These are phyloP conservation scores for Mycogone perniciosa DNA, from an alignment of 2,329 filamentous ascomycete species.

Conservation along the genomic window DNA sequence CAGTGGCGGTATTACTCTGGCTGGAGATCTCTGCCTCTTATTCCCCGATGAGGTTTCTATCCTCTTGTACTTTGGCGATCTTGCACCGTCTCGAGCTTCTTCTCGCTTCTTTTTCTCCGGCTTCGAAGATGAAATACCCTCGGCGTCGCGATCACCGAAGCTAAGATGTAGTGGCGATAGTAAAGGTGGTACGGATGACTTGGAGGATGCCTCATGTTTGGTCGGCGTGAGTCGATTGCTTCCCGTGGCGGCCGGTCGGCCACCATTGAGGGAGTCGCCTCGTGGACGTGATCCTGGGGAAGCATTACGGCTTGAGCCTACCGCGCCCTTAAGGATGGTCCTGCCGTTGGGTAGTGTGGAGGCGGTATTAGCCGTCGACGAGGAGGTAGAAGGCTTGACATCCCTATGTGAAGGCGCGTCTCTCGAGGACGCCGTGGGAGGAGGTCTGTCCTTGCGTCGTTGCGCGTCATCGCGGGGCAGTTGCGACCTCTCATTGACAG, in stretches of 20 bases:
- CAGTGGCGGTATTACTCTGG: conserved; percentile 39
- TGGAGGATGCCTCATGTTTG: conserved; percentile 33
- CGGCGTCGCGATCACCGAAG: conserved; percentile 32
- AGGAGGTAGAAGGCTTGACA: conserved; percentile 11
- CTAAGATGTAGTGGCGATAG: conserved; percentile 47
- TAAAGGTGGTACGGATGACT: conserved; percentile 42
- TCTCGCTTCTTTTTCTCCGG: conserved; percentile 29
- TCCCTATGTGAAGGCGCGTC: conserved; percentile 26
- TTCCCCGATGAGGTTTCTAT: conserved; percentile 19
- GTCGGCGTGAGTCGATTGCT: conserved; percentile 32
- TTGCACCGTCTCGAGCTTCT: conserved; percentile 23
- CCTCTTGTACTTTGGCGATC: conserved; percentile 26
- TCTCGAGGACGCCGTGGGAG: conserved; percentile 17
- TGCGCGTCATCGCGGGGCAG: conserved; percentile 28
- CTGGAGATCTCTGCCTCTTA: conserved; percentile 34
- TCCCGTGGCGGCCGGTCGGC: conserved; percentile 26
- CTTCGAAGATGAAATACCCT: conserved; percentile 22
- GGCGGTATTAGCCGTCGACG: conserved; percentile 10
- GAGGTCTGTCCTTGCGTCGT: conserved; percentile 27
- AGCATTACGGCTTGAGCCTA: conserved; percentile 21
- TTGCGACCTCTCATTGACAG: conserved; percentile 27
- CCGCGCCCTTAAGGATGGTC: conserved; percentile 25
- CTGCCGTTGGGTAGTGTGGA: conserved; percentile 34
- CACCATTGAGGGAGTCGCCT: conserved; percentile 38
- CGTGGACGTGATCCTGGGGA: conserved; percentile 35